Evolutionary conservation across 495 filamentous ascomycete genomes (phyloP).

Genomic region (Xeromyces bisporus): DNA sequence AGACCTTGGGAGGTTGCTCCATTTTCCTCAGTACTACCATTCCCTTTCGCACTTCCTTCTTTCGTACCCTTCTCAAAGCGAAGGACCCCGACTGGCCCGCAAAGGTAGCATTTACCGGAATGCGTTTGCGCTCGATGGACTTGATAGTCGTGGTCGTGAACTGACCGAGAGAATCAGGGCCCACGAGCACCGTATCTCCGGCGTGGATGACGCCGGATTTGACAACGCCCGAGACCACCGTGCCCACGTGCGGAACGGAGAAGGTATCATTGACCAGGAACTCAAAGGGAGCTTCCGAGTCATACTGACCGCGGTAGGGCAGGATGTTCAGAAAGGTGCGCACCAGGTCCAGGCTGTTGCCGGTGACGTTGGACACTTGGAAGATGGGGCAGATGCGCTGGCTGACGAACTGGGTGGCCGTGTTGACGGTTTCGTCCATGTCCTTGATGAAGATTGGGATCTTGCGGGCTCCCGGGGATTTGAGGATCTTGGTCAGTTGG

Average conservation of each 20-base stretch:
- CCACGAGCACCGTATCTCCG: slow-evolving; percentile 77
- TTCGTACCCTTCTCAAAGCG: slow-evolving; percentile 64
- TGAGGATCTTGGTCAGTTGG: slow-evolving; percentile 83
- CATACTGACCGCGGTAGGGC: slow-evolving; percentile 86
- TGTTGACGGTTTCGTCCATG: slow-evolving; percentile 81
- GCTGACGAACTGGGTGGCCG: slow-evolving; percentile 87
- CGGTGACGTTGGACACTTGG: slow-evolving; percentile 95
- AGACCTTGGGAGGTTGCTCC: slow-evolving; percentile 59
- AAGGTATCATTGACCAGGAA: slow-evolving; percentile 97
- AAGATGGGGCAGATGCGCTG: slow-evolving; percentile 95
- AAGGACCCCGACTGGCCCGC: slow-evolving; percentile 90
- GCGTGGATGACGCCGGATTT: slow-evolving; percentile 72
- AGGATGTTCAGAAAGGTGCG: slow-evolving; percentile 90
- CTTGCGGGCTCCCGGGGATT: slow-evolving; percentile 83
- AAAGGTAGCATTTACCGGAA: slow-evolving; percentile 71
- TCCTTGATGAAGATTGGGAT: slow-evolving; percentile 96
- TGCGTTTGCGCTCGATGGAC: slow-evolving; percentile 89
- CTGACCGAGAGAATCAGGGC: slow-evolving; percentile 80
- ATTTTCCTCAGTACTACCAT: slow-evolving; percentile 91
- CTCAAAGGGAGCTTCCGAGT: slow-evolving; percentile 75
- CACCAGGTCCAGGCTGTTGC: slow-evolving; percentile 63
- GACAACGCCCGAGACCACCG: slow-evolving; percentile 87
- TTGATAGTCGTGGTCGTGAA: slow-evolving; percentile 82
- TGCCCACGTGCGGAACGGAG: slow-evolving; percentile 95
- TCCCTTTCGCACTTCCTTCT: slow-evolving; percentile 93